Evolutionary conservation across 129 eudicot genomes (phyloP), one percentile per base, ranked within the genome.

Genomic region (Helianthus tuberosus): DNA sequence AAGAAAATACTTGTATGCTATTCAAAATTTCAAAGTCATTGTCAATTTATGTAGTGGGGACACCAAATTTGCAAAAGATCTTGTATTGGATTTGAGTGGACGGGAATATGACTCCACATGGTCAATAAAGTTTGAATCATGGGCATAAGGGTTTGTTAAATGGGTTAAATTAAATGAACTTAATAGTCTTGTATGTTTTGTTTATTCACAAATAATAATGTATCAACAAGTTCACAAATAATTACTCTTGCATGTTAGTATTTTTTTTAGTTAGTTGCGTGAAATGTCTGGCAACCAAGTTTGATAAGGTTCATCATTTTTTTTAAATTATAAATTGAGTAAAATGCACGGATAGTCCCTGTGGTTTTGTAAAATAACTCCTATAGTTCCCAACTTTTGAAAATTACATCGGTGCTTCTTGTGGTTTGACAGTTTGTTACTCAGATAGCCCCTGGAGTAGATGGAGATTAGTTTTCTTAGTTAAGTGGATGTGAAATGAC

Each of bases 41-140:
- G 35, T 58, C 60, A 60, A 35, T 43, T 72, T 73, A 73, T 62
- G 62, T 29, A 32, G 71, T 36, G 71, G 71, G 71, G 44, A 49
- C 70, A 65, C 59, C 63, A 51, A 74, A 63, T 63, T 74, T 50
- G 71, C 8, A 64, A 64, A 66, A 49, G 63, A 74, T 51, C 8
- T 49, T 74, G 52, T 35, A 74, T 41, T 50, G 71, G 71, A 63
- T 74, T 63, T 74, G 29, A 39, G 43, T 61, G 70, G 44, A 74
- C 1, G 71, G 10, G 44, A 73, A 73, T 53, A 53, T 62, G 70
- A 60, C 69, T 59, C 46, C 69, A 59, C 60, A 14, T 73, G 49
- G 48, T 73, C 69, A 61, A 73, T 63, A 73, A 73, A 29, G 69
- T 73, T 73, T 73, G 69, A 47, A 43, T 16, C 1, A 25, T 73